Evolutionary conservation across 2,329 filamentous ascomycete species (phyloP), one percentile per base, ranked within the genome.

Genomic region (Truncatella angustata): DNA sequence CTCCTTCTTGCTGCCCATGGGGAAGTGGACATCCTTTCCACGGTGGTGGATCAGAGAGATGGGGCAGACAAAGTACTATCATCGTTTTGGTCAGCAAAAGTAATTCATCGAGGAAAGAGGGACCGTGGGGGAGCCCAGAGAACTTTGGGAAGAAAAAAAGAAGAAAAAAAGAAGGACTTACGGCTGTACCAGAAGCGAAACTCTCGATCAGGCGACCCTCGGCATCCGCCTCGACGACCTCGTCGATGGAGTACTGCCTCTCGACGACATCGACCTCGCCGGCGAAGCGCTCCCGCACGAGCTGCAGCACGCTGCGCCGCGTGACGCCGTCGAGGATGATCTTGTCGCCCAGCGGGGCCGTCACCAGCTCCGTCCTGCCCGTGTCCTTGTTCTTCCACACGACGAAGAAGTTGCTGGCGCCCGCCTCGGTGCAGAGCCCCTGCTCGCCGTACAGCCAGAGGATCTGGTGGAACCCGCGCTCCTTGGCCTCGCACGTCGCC

Each of bases 401-500:
- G 6, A 96, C 77, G 65, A 97, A 96, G 74, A 96, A 96, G 73
- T 97, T 97, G 64, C 85, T 90, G 11, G 91, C 92, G 4, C 92
- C 92, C 2, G 92, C 92, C 75, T 97, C 92, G 2, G 92, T 97
- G 57, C 95, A 91, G 66, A 84, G 82, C 49, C 82, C 82, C 60
- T 93, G 79, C 36, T 82, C 70, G 1, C 91, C 91, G 64, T 96
- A 94, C 47, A 97, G 79, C 92, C 92, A 97, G n/a, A 97, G 80
- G 51, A 97, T 87, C 78, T 97, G 93, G 65, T 93, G 83, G 71
- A 85, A 97, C 0, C 93, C 92, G 36, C 81, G 73, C 10, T 74
- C 75, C 51, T 85, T 76, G 3, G 92, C 92, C 69, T 92, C 88
- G 16, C 80, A 79, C 45, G 91, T 91, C 3, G 90, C 89, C 50